These are phyloP conservation scores for Camelina sativa DNA, from an alignment of 345 rosid genomes.

Conservation along the genomic window DNA sequence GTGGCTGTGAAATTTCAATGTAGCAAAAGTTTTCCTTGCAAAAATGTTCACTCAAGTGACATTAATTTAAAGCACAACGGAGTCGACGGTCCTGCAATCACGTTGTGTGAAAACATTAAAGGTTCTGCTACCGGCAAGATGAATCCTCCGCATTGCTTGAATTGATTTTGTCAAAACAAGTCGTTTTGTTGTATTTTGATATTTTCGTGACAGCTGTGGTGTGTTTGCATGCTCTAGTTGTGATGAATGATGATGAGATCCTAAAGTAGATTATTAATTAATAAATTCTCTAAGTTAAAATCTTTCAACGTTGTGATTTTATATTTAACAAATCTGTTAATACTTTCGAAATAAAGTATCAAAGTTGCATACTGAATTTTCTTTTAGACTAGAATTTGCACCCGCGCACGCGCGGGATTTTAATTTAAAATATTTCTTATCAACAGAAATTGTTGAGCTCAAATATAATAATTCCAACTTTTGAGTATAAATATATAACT, in stretches of 20 bases:
- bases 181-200: neutral
- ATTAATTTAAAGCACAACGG: slow-evolving; percentile 16
- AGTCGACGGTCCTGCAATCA: neutral
- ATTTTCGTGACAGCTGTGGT: neutral
- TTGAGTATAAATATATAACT: no score
- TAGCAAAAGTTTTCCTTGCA: slow-evolving; percentile 34
- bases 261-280: no score
- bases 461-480: no score
- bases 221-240: neutral
- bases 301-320: neutral
- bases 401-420: no score
- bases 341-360: neutral
- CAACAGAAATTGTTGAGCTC: no score
- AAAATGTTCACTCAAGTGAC: slow-evolving; percentile 21
- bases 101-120: slow-evolving; percentile 30
- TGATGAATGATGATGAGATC: no score
- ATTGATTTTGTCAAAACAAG: neutral
- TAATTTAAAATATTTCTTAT: no score
- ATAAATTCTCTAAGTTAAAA: neutral
- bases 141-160: slow-evolving; percentile 1
- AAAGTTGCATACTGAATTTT: neutral
- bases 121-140: slow-evolving; percentile 18
- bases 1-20: slow-evolving; percentile 39
- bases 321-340: neutral
- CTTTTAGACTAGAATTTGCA: neutral